Evolutionary conservation across 352 stramenopile species (phyloP), one percentile per base, ranked within the genome.

Genomic region (Pythium utonaiense): DNA sequence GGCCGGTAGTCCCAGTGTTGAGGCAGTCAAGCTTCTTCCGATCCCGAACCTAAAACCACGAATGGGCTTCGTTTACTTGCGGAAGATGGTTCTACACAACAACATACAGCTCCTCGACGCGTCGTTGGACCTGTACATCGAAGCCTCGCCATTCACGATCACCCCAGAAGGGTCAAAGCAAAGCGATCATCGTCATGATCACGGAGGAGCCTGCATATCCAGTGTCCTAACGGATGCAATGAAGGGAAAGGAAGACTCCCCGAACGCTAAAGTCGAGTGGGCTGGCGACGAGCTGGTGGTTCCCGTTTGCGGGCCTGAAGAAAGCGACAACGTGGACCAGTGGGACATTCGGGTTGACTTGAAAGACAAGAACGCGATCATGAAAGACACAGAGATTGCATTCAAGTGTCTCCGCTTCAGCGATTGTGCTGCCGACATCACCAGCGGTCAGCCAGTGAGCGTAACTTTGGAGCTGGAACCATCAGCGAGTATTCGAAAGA

Each of bases 321-420:
- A 61, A 27, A 34, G 19, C 12, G 42, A 30, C 19, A 31, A 27
- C 17, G 19, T 27, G 13, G 17, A 54, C 51, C 27, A 24, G 2
- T 28, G 33, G 2, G 57, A 64, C 22, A 30, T 80, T 16, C 17
- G 30, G 3, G 28, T 79, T 38, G 59, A 71, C 10, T 41, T 85
- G 9, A 77, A 77, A 22, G 75, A 85, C 60, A 81, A 79, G 38
- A 76, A 82, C 45, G 72, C 73, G 0, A 75, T 82, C 41, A 68
- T 73, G 40, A 69, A 66, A 40, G 75, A 84, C 27, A 64, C 52
- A 4, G 54, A 69, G 5, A 58, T 81, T 19, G 72, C 68, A 12
- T 36, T 47, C 3, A 68, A 67, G 44, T 21, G 28, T 14, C 13
- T 72, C 6, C 42, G 38, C 3, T 24, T 78, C 17, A 47, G 40